These are phyloP conservation scores for Saturnispora halmiae DNA, from an alignment of 805 yeast genomes.

Conservation along the genomic window DNA sequence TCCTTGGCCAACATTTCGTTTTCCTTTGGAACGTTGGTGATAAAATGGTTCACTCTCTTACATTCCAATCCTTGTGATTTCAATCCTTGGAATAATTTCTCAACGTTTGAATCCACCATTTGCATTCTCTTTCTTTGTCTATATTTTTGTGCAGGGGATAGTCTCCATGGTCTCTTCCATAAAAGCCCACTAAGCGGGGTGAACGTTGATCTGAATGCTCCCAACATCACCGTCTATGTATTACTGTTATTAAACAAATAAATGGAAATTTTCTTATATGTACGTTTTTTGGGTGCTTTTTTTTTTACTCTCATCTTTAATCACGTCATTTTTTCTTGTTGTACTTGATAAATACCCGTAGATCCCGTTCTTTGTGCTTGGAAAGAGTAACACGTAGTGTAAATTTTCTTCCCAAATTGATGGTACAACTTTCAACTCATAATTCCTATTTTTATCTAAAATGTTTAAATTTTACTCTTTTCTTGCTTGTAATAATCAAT, in stretches of 20 bases:
- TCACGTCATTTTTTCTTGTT: background rate
- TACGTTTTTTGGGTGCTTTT: background rate
- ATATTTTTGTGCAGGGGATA: constrained; percentile 72
- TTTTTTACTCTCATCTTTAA: background rate
- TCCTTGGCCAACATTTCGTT: constrained; percentile 70
- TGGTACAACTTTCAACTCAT: too few species aligned
- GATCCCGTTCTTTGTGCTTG: too few species aligned
- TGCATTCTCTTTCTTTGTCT: constrained; percentile 80
- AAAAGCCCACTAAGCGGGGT: constrained; percentile 62
- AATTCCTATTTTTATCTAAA: too few species aligned
- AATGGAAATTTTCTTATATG: too few species aligned
- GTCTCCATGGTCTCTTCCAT: constrained; percentile 72
- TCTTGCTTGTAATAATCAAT: too few species aligned
- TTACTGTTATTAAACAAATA: too few species aligned
- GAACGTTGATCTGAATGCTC: constrained; percentile 58
- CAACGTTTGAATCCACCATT: constrained; percentile 71
- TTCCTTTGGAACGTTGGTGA: constrained; percentile 63
- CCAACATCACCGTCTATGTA: constrained; percentile 26
- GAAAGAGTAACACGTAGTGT: too few species aligned
- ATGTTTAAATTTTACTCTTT: too few species aligned
- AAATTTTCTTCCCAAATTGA: background rate
- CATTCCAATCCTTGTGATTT: constrained; percentile 26
- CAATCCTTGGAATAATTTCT: constrained; percentile 47
- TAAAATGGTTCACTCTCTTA: constrained; percentile 30
- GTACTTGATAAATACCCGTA: background rate